These are phyloP conservation scores for Teunomyces atbi DNA, from an alignment of 805 yeast species.

Conservation along the genomic window DNA sequence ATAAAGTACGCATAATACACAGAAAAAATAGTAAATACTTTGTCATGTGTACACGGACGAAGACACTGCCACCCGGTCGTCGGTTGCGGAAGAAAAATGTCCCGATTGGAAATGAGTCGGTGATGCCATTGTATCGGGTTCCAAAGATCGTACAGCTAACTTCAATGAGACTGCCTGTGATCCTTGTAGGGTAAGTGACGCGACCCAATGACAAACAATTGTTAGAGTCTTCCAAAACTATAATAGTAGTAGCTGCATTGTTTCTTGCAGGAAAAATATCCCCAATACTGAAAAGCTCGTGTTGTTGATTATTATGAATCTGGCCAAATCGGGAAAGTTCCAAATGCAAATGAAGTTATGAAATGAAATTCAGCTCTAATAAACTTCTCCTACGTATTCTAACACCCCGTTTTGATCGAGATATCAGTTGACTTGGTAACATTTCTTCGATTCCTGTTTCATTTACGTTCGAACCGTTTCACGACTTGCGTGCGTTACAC, in stretches of 20 bases:
- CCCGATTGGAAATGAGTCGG: too few relatives aligned
- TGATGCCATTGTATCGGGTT: too few relatives aligned
- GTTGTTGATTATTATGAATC: conserved; percentile 8
- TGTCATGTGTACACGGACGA: too few relatives aligned
- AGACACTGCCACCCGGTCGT: too few relatives aligned
- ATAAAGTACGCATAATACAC: too few relatives aligned
- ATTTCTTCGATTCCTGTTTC: background rate
- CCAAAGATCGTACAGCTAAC: too few relatives aligned
- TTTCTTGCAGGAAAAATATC: background rate
- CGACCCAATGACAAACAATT: background rate
- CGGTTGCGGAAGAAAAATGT: too few relatives aligned
- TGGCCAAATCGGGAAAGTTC: conserved; percentile 3
- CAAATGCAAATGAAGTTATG: background rate
- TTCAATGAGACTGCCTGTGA: too few relatives aligned
- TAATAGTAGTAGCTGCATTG: background rate
- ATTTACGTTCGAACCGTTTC: background rate
- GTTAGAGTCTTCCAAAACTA: background rate
- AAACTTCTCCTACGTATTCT: background rate
- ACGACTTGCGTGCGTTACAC: background rate
- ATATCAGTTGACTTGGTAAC: background rate
- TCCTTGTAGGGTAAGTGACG: background rate
- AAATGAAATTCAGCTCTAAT: background rate
- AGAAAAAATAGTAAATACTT: too few relatives aligned
- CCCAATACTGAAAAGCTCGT: background rate
- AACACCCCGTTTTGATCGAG: background rate